Conservation (phyloP, 306 rosid species). For the Prosopis cineraria region DNA sequence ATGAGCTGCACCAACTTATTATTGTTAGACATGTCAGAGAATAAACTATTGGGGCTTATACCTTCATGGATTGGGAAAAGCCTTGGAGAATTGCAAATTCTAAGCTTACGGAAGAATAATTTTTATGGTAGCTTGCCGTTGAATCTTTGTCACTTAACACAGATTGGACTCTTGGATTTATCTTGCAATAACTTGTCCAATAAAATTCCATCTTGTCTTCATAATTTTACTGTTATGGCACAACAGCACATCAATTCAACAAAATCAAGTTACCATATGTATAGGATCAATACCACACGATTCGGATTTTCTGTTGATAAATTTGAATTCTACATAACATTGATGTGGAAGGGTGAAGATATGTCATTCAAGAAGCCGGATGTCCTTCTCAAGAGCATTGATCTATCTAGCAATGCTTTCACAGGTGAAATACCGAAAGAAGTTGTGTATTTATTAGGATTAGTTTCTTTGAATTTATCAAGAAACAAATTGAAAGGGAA, state of each 20-base stretch:
- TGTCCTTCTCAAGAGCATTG: background rate
- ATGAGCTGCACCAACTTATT: background rate
- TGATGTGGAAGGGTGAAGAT: constrained; percentile 20
- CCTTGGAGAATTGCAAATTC: background rate
- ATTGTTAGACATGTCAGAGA: background rate
- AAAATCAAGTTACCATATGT: fast-evolving
- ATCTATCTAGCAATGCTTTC: constrained; percentile 29
- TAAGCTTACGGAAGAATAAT: background rate
- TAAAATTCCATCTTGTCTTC: background rate
- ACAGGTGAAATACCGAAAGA: constrained; percentile 27
- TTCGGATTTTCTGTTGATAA: fast-evolving
- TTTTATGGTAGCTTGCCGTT: background rate
- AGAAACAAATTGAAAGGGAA: constrained; percentile 7
- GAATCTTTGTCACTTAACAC: constrained; percentile 5
- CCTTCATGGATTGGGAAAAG: background rate
- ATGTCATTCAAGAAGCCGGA: background rate
- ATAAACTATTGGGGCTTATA: background rate
- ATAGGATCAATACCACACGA: fast-evolving
- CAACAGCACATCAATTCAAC: background rate
- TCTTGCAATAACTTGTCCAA: background rate
- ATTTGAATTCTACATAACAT: background rate
- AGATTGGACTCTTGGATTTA: background rate
- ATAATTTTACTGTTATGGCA: constrained; percentile 10
- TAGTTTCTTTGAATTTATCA: constrained; percentile 24
- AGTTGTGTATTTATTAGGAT: background rate